phyloP scores from a whole-genome alignment of 2,329 filamentous ascomycete species.

The Zarea fungicola region DNA sequence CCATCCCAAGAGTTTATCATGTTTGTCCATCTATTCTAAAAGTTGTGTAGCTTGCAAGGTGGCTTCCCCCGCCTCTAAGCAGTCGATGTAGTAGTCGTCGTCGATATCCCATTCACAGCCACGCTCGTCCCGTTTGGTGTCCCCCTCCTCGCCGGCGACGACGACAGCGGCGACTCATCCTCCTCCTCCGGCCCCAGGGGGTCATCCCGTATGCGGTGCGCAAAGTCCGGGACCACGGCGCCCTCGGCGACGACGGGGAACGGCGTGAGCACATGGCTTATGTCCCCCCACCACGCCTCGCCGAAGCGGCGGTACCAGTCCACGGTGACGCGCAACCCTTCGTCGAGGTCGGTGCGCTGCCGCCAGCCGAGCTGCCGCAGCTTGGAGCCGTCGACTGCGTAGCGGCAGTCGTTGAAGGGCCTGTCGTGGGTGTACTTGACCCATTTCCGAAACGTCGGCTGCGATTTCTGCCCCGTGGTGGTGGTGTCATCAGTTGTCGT shows the following conservation, averaged over 20 bases:
- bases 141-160: too few species aligned
- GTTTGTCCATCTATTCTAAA: too few species aligned
- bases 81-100: too few species aligned
- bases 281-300: slow-evolving; percentile 67
- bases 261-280: slow-evolving; percentile 61
- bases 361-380: slow-evolving; percentile 63
- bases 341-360: slow-evolving; percentile 59
- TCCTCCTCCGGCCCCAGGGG: slow-evolving; percentile 18
- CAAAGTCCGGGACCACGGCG: slow-evolving; percentile 49
- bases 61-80: too few species aligned
- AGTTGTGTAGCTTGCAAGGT: too few species aligned
- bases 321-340: slow-evolving; percentile 59
- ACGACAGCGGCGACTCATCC: too few species aligned
- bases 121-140: too few species aligned
- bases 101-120: too few species aligned
- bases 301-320: slow-evolving; percentile 65
- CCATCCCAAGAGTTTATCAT: too few species aligned
- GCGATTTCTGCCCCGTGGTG: not conserved
- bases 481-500: slow-evolving; percentile 41
- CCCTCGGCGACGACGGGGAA: slow-evolving; percentile 57
- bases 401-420: slow-evolving; percentile 71
- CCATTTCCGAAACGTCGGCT: slow-evolving; percentile 47
- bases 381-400: slow-evolving; percentile 66
- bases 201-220: slow-evolving; percentile 29
- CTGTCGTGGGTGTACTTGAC: slow-evolving; percentile 72